These are phyloP conservation scores for Didymella segeticola DNA, from an alignment of 2,329 filamentous ascomycete species.

Conservation along the genomic window DNA sequence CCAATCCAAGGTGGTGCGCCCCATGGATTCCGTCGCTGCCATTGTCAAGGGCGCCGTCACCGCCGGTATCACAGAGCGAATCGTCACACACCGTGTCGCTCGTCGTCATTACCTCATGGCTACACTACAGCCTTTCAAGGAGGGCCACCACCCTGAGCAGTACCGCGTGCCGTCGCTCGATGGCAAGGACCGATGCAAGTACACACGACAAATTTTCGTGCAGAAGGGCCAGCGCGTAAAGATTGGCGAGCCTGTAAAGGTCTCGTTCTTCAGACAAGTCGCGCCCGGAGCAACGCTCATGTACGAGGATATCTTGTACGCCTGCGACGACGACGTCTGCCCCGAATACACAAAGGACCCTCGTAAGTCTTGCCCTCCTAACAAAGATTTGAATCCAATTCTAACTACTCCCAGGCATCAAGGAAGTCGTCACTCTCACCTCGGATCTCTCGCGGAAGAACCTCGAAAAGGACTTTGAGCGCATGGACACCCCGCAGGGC, in stretches of 20 bases:
- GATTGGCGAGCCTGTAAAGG: conserved; percentile 98
- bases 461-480: conserved; percentile 97
- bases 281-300: conserved; percentile 96
- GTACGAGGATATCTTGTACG: conserved; percentile 98
- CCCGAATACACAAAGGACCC: conserved; percentile 99
- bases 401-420: conserved; percentile 73
- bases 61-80: conserved; percentile 94
- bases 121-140: conserved; percentile 97
- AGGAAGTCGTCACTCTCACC: conserved; percentile 97
- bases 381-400: too few relatives aligned
- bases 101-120: conserved; percentile 99
- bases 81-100: conserved; percentile 95
- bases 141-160: conserved; percentile 96
- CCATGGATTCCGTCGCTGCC: conserved; percentile 98
- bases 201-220: conserved; percentile 97
- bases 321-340: conserved; percentile 96
- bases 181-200: conserved; percentile 98
- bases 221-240: conserved; percentile 99
- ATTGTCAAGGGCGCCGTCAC: conserved; percentile 99
- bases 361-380: conserved; percentile 70
- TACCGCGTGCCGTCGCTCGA: conserved; percentile 97
- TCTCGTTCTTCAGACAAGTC: conserved; percentile 97
- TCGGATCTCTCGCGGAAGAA: conserved; percentile 98
- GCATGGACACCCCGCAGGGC: conserved; percentile 98
- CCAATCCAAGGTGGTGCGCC: conserved; percentile 95